Evolutionary conservation across 2,329 filamentous ascomycete species (phyloP).

Genomic region (Coniochaeta sp.): DNA sequence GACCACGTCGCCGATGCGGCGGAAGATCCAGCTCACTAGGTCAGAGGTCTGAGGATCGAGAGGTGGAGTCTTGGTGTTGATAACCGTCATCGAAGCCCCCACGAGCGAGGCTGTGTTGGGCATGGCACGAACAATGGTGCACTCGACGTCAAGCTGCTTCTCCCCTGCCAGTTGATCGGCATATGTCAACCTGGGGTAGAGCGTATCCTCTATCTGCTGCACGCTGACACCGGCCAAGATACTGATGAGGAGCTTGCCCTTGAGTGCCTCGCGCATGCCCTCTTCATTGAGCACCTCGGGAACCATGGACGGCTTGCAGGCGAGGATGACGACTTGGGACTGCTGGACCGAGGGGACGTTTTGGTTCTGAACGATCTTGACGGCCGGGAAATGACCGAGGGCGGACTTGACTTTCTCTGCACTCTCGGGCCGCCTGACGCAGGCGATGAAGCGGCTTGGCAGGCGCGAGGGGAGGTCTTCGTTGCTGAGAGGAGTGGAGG

Average conservation of each 20-base stretch:
- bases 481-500: conserved; percentile 27
- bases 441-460: conserved; percentile 65
- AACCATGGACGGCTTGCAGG: conserved; percentile 74
- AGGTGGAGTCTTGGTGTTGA: conserved; percentile 35
- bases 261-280: conserved; percentile 64
- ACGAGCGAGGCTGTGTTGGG: conserved; percentile 78
- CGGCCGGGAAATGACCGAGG: conserved; percentile 49
- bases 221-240: conserved; percentile 73
- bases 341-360: conserved; percentile 51
- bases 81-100: conserved; percentile 75
- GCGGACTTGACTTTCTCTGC: conserved; percentile 54
- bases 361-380: conserved; percentile 57
- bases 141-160: conserved; percentile 28
- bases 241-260: conserved; percentile 73
- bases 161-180: conserved; percentile 36
- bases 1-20: conserved; percentile 62
- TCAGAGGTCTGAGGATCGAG: conserved; percentile 44
- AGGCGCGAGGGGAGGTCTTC: conserved; percentile 48
- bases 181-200: conserved; percentile 35
- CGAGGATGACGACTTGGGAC: conserved; percentile 67
- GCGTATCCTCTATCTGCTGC: conserved; percentile 55
- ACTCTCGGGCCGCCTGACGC: conserved; percentile 59
- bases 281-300: conserved; percentile 57
- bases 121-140: conserved; percentile 69
- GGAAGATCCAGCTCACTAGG: conserved; percentile 72